Evolutionary conservation across 495 filamentous ascomycete genomes (phyloP).

Genomic region (Penicillium paxilli): DNA sequence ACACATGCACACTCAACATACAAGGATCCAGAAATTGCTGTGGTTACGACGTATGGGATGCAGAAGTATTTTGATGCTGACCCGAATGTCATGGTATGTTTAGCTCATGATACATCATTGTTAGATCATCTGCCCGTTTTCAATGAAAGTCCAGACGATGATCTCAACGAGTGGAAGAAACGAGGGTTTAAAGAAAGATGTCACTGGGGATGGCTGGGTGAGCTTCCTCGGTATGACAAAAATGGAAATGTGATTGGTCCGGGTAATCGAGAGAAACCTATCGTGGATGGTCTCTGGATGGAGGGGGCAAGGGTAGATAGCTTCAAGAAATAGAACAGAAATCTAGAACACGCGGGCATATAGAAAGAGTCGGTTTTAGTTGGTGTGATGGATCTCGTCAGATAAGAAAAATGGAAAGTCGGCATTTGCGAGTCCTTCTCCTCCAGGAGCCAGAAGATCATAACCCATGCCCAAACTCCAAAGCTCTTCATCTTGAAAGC

Average conservation of each 20-base stretch:
- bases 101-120: constrained; percentile 5
- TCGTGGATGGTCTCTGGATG: constrained; percentile 4
- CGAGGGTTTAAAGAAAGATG: constrained; percentile 2
- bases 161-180: constrained; percentile 7
- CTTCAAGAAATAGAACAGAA: neutral
- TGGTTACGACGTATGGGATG: neutral
- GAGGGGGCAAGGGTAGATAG: neutral
- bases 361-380: neutral
- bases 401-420: neutral
- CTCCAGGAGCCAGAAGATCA: neutral
- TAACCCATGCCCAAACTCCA: neutral
- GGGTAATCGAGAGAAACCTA: neutral
- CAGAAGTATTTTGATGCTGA: constrained; percentile 1
- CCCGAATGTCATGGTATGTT: constrained; percentile 1
- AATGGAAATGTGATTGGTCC: neutral
- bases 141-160: constrained; percentile 1
- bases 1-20: neutral
- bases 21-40: neutral
- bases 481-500: neutral
- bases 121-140: constrained; percentile 3
- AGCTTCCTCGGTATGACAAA: neutral
- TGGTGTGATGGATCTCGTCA: neutral
- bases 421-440: neutral
- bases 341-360: neutral
- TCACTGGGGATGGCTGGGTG: constrained; percentile 8